phyloP scores from a whole-genome alignment of 495 filamentous ascomycete genomes.

The Lindgomyces ingoldianus region DNA sequence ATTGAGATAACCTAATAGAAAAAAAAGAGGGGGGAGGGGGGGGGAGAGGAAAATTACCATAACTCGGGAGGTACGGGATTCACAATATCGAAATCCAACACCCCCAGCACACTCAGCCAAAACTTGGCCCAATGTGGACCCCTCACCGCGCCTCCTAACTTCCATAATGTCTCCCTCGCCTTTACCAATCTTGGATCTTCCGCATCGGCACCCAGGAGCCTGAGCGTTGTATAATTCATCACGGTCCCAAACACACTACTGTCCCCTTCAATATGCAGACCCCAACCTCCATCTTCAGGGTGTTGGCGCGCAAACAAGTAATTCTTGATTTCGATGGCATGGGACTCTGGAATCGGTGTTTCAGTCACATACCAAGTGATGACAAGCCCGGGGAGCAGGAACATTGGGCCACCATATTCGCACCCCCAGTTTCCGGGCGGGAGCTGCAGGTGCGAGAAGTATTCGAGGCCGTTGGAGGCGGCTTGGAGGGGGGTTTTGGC shows the following conservation, averaged over 20 bases:
- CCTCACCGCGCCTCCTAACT: conserved; percentile 80
- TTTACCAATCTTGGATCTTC: conserved; percentile 86
- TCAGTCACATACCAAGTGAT: conserved; percentile 90
- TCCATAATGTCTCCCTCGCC: conserved; percentile 78
- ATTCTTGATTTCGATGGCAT: conserved; percentile 85
- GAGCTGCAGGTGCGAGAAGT: conserved; percentile 88
- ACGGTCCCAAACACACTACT: conserved; percentile 86
- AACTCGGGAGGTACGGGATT: conserved; percentile 92
- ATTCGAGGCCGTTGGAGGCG: conserved; percentile 79
- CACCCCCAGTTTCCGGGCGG: conserved; percentile 92
- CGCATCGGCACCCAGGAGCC: conserved; percentile 83
- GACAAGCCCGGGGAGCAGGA: conserved; percentile 82
- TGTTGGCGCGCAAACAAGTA: conserved; percentile 89
- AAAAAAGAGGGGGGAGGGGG: too few species aligned
- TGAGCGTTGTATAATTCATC: conserved; percentile 84
- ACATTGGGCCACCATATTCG: conserved; percentile 91
- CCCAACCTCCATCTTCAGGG: conserved; percentile 92
- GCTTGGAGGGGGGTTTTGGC: conserved; percentile 73
- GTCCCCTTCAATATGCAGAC: conserved; percentile 93
- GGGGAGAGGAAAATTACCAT: conserved; percentile 56
- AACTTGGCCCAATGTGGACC: conserved; percentile 96
- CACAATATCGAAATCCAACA: conserved; percentile 86
- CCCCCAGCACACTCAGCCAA: conserved; percentile 80
- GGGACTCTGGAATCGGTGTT: conserved; percentile 78
- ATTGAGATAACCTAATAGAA: too few species aligned